These are phyloP conservation scores for Acanthamoeba royreba DNA, from an alignment of 208 protist species.

Conservation along the genomic window DNA sequence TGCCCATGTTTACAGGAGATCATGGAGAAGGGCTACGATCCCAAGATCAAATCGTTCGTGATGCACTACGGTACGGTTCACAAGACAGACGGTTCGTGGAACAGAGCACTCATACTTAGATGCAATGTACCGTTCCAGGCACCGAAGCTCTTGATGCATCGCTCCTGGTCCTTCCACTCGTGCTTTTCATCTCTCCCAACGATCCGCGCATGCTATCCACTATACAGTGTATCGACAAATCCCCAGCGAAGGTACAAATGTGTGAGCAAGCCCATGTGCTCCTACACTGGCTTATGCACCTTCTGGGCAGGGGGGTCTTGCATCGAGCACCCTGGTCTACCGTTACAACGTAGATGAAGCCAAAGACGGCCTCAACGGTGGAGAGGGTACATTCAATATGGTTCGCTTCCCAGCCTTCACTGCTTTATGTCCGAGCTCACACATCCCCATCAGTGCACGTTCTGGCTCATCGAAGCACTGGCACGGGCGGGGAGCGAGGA, in stretches of 20 bases:
- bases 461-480: constrained; percentile 71
- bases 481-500: constrained; percentile 45
- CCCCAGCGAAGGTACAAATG: constrained; percentile 41
- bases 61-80: constrained; percentile 56
- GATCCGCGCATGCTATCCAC: constrained; percentile 64
- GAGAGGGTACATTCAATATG: constrained; percentile 75
- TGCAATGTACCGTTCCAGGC: background rate
- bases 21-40: constrained; percentile 64
- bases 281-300: background rate
- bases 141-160: constrained; percentile 4
- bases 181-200: constrained; percentile 65
- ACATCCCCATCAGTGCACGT: constrained; percentile 68
- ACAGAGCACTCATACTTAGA: too few species aligned
- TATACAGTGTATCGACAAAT: constrained; percentile 54
- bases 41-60: constrained; percentile 51
- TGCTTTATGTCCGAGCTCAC: too few species aligned
- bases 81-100: too few species aligned
- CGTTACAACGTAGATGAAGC: constrained; percentile 13
- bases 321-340: constrained; percentile 63
- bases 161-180: constrained; percentile 64
- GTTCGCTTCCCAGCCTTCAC: too few species aligned
- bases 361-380: constrained; percentile 53
- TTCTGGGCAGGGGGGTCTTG: constrained; percentile 54
- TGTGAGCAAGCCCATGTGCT: background rate
- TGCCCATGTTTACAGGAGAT: constrained; percentile 38